A percentile compares a stretch with the other conserved stretches of the same genome.
phyloP scores from a whole-genome alignment of 352 stramenopile genomes.

The Thalassiosira livingstoniorum region DNA sequence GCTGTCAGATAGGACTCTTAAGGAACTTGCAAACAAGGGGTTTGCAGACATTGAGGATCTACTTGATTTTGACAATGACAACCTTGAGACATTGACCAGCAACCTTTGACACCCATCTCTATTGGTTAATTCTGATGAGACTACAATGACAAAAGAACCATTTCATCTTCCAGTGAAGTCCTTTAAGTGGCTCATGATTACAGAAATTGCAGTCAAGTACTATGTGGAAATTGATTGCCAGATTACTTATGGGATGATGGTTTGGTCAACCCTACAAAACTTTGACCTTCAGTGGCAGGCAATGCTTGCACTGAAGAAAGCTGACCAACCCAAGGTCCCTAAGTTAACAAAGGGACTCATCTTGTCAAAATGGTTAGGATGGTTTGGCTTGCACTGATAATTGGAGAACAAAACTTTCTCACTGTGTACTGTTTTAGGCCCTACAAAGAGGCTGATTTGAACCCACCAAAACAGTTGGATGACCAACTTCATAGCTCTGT shows the following conservation, averaged over 20 bases:
- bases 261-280: neutral
- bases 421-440: too few relatives aligned
- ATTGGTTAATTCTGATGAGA: neutral
- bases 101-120: neutral
- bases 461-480: neutral
- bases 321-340: neutral
- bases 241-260: neutral
- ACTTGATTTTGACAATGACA: neutral
- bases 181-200: neutral
- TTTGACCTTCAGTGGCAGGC: neutral
- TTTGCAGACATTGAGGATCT: neutral
- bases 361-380: neutral
- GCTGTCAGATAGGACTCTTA: neutral
- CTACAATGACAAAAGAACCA: neutral
- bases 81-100: neutral
- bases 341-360: neutral
- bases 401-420: too few relatives aligned
- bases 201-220: neutral
- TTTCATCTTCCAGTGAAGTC: neutral
- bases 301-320: neutral
- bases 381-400: neutral
- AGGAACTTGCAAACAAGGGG: neutral
- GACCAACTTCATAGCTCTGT: neutral
- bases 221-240: neutral
- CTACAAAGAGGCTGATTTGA: too few relatives aligned